Evolutionary conservation across 257 asterid genomes (phyloP), one percentile per base, ranked within the genome.

Genomic region (Nicotiana tabacum): DNA sequence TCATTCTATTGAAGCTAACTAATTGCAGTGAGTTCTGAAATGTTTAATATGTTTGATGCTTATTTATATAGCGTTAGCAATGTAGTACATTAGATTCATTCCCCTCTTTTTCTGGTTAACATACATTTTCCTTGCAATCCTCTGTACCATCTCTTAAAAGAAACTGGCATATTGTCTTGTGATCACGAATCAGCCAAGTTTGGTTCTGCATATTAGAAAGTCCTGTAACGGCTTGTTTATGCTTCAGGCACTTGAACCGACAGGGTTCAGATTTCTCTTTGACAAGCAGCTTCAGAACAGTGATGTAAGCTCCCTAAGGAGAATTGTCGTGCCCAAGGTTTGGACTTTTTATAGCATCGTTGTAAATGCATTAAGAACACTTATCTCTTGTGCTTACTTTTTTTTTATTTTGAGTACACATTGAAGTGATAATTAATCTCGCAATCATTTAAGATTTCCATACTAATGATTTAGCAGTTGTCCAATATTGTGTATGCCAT

Each of bases 321-420:
- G 92, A 66, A 88, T 89, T 43, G 78, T 89, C 48, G 85, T 89
- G 56, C 92, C 92, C 57, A 89, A 89, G 90, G 92, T 87, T 70
- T 70, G 77, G 7, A 3, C 53, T 35, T 67, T 18, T 67, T 24
- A 35, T 17, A 67, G 16, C 64, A n/a, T 21, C 17, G 18, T 37
- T 3, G 10, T 39, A 3, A 24, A 48, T 74, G 80, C 64, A 15
- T 74, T 46, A 27, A 74, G 15, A 74, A 27, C 24, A 74, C 12
- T 74, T 76, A 11, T 27, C 53, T 76, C 21, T 15, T 67, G 51
- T 16, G 29, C 15, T 33, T 67, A 17, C 15, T 3, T 67, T 35
- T 21, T 21, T 12, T 6, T 16, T 66, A 17, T 67, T 66, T 32
- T 48, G 56, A 76, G 46, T 76, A 29, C 29, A 27, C 27, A 48